These are phyloP conservation scores for Solidago caesia DNA, from an alignment of 129 eudicot genomes.

Conservation along the genomic window DNA sequence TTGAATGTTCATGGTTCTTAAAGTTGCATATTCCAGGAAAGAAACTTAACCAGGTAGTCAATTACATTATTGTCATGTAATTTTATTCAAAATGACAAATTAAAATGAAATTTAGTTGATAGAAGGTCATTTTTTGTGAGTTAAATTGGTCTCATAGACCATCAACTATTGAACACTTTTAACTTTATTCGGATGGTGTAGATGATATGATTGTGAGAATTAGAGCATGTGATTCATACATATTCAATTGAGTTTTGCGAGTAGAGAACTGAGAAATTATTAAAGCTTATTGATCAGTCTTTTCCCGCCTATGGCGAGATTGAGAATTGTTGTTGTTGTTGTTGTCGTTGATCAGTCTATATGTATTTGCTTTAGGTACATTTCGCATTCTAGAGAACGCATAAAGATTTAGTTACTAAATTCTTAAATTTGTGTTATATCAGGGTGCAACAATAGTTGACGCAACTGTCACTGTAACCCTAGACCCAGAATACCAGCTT, in stretches of 20 bases:
- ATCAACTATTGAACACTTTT: background rate
- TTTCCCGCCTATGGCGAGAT: background rate
- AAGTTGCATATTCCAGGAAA: too few species aligned
- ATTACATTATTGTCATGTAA: too few species aligned
- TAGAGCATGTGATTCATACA: background rate
- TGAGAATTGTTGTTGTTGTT: too few species aligned
- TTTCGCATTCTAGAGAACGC: too few species aligned
- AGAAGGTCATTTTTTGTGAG: conserved; percentile 2
- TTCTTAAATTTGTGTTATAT: background rate
- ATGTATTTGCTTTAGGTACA: too few species aligned
- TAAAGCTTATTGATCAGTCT: background rate
- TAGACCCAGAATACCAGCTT: conserved; percentile 53
- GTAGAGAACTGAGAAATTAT: background rate
- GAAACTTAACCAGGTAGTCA: too few species aligned
- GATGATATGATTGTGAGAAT: conserved; percentile 5
- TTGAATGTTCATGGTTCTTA: too few species aligned
- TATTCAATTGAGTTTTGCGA: background rate
- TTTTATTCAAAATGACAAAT: too few species aligned
- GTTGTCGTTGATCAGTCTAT: too few species aligned
- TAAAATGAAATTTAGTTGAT: background rate
- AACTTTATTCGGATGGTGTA: background rate
- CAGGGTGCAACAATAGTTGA: conserved; percentile 63
- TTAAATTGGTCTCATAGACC: conserved; percentile 1
- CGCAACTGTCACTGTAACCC: conserved; percentile 41
- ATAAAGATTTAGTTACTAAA: background rate